Conservation (phyloP, 805 yeast genomes). For the Zygotorulaspora danielsina region DNA sequence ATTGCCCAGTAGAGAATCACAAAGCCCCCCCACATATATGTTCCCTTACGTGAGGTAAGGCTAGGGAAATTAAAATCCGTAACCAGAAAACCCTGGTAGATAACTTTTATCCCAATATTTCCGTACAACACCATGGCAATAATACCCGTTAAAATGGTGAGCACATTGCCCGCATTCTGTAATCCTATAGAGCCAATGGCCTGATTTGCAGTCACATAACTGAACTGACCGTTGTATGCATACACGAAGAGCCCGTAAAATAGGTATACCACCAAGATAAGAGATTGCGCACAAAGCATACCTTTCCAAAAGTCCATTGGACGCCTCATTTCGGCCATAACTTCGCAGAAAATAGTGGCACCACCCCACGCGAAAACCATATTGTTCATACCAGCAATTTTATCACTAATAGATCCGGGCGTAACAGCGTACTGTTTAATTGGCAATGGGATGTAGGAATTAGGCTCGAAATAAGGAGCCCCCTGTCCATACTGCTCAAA, state of each 20-base stretch:
- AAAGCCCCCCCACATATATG: conserved; percentile 36
- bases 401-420: conserved; percentile 31
- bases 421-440: conserved; percentile 26
- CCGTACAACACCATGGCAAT: conserved; percentile 46
- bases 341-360: conserved; percentile 46
- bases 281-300: conserved; percentile 40
- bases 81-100: conserved; percentile 40
- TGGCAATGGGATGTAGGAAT: conserved; percentile 14
- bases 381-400: conserved; percentile 41
- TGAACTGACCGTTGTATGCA: conserved; percentile 44
- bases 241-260: conserved; percentile 43
- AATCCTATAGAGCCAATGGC: conserved; percentile 38
- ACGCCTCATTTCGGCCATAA: conserved; percentile 46
- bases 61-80: conserved; percentile 33
- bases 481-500: conserved; percentile 19
- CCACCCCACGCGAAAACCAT: conserved; percentile 50
- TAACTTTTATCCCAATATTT: conserved; percentile 45
- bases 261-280: conserved; percentile 40
- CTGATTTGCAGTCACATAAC: conserved; percentile 43
- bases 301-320: conserved; percentile 50
- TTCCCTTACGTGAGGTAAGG: conserved; percentile 36
- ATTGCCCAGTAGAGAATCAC: conserved; percentile 43
- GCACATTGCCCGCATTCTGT: conserved; percentile 39
- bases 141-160: conserved; percentile 38
- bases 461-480: conserved; percentile 14